Evolutionary conservation across 352 stramenopile species (phyloP).

Genomic region (Blastocystis sp.): DNA sequence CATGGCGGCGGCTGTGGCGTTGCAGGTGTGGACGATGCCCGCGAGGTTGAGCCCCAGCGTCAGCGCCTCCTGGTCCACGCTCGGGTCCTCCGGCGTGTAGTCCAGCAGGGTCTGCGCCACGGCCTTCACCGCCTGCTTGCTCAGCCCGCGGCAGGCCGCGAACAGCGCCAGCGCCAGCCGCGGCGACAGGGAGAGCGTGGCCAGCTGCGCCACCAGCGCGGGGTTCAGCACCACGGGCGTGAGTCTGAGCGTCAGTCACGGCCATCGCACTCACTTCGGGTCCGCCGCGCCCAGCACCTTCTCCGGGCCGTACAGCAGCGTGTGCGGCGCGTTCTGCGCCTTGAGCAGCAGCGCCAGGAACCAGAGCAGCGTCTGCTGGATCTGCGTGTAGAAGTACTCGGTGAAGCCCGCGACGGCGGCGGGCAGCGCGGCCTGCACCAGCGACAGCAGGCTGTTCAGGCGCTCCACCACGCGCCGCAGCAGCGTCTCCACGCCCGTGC

Average conservation of each 20-base stretch:
- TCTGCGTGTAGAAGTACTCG: conserved; percentile 65
- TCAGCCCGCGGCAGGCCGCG: background rate
- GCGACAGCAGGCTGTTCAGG: conserved; percentile 31
- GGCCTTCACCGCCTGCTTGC: background rate
- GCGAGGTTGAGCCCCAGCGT: conserved; percentile 1
- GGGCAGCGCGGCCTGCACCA: conserved; percentile 7
- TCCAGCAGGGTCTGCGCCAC: conserved; percentile 7
- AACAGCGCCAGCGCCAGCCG: background rate
- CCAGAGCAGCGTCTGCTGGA: conserved; percentile 51
- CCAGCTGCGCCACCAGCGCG: background rate
- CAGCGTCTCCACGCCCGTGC: background rate
- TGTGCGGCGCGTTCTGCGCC: background rate
- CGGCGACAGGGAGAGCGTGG: background rate
- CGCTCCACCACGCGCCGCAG: conserved; percentile 24
- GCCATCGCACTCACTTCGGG: background rate
- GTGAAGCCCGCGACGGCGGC: conserved; percentile 23
- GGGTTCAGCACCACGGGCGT: background rate
- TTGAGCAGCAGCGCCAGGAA: background rate
- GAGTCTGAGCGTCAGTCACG: background rate
- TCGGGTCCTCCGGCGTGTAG: conserved; percentile 6
- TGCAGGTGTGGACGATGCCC: background rate
- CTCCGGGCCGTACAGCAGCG: conserved; percentile 30
- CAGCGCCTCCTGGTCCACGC: background rate
- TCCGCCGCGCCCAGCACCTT: background rate
- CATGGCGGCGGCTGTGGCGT: background rate